Evolutionary conservation across 2,329 filamentous ascomycete species (phyloP).

Genomic region (Zasmidium angulare): DNA sequence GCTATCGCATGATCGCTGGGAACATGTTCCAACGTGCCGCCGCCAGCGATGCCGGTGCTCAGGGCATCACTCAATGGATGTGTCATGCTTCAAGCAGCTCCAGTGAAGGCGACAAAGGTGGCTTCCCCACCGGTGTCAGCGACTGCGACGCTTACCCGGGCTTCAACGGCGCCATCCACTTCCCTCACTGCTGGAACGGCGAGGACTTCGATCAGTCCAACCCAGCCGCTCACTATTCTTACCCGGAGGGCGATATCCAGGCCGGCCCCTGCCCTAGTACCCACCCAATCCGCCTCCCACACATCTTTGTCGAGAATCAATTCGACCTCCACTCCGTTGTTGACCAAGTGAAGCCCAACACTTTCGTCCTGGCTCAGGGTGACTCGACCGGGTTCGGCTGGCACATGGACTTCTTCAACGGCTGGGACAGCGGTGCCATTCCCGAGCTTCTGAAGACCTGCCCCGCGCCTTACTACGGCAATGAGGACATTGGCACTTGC

Average conservation of each 20-base stretch:
- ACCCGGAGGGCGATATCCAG: slow-evolving; percentile 50
- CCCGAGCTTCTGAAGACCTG: slow-evolving; percentile 68
- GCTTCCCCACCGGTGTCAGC: slow-evolving; percentile 63
- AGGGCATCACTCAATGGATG: slow-evolving; percentile 50
- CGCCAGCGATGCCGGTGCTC: slow-evolving; percentile 50
- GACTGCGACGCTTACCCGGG: slow-evolving; percentile 60
- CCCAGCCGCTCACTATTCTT: slow-evolving; percentile 61
- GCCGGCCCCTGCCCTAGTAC: slow-evolving; percentile 53
- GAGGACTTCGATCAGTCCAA: slow-evolving; percentile 37
- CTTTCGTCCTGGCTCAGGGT: slow-evolving; percentile 48
- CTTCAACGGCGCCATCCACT: slow-evolving; percentile 65
- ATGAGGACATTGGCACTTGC: slow-evolving; percentile 64
- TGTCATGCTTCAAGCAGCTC: slow-evolving; percentile 52
- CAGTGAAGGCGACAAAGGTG: slow-evolving; percentile 48
- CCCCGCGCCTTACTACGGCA: slow-evolving; percentile 58
- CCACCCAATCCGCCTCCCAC: slow-evolving; percentile 57
- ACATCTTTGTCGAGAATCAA: slow-evolving; percentile 53
- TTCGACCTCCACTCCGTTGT: slow-evolving; percentile 38
- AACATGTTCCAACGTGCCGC: slow-evolving; percentile 58
- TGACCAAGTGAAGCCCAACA: slow-evolving; percentile 36
- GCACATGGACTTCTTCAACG: slow-evolving; percentile 56
- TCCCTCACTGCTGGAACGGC: slow-evolving; percentile 73
- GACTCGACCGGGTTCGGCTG: slow-evolving; percentile 53
- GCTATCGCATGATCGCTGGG: slow-evolving; percentile 70
- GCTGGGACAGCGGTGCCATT: slow-evolving; percentile 56